Evolutionary conservation across 495 filamentous ascomycete species (phyloP).

Genomic region (Tuber calosporum): DNA sequence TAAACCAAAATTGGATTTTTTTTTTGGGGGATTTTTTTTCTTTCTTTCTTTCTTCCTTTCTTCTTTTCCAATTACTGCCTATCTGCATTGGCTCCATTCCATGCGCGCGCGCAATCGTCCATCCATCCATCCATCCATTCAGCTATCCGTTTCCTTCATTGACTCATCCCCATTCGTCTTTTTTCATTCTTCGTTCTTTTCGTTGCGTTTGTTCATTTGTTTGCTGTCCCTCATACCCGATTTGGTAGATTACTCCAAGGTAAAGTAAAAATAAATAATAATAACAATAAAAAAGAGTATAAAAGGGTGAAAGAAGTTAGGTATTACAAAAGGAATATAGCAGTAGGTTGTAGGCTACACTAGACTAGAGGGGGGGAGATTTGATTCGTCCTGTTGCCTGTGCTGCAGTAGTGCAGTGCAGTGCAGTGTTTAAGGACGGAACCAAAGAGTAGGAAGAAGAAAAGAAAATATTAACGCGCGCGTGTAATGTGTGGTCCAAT

Average conservation of each 20-base stretch:
- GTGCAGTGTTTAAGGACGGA: neutral
- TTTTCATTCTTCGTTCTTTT: neutral
- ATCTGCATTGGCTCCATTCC: neutral
- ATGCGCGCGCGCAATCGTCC: too few relatives aligned
- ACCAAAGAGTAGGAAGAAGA: neutral
- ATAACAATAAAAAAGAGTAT: neutral
- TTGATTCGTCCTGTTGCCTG: neutral
- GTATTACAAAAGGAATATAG: conserved; percentile 8
- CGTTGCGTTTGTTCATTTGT: neutral
- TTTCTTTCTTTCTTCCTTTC: too few relatives aligned
- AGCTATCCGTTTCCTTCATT: neutral
- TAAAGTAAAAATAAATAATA: neutral
- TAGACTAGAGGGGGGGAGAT: neutral
- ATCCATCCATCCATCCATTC: neutral
- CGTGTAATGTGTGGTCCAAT: neutral
- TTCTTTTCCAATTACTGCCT: neutral
- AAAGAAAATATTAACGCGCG: conserved; percentile 7
- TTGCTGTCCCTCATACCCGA: neutral
- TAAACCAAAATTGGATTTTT: neutral
- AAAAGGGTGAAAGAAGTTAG: conserved; percentile 1
- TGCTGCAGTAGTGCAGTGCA: neutral
- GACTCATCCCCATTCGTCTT: neutral
- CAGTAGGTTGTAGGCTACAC: conserved; percentile 3
- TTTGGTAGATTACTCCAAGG: neutral
- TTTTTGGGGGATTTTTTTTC: too few relatives aligned